phyloP scores from a whole-genome alignment of 2,329 filamentous ascomycete genomes.

The Claviceps monticola region DNA sequence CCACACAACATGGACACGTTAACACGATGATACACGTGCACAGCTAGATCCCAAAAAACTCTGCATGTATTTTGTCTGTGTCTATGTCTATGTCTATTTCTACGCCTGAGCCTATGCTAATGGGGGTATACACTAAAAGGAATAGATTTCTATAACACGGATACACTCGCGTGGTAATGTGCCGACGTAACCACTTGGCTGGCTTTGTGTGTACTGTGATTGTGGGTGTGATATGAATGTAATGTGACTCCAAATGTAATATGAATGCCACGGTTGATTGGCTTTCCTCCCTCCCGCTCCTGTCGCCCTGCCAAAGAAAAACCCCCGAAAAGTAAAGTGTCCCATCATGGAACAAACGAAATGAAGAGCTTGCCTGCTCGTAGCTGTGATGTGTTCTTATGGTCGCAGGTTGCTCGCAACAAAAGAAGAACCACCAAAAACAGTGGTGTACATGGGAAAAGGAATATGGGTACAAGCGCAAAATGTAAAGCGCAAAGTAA shows the following conservation, averaged over 20 bases:
- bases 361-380: not conserved
- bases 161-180: not conserved
- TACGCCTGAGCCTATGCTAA: not conserved
- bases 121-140: slow-evolving; percentile 13
- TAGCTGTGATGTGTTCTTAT: not conserved
- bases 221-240: not conserved
- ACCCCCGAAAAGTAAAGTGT: not conserved
- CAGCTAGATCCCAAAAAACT: too few relatives aligned
- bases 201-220: not conserved
- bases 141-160: slow-evolving; percentile 11
- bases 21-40: too few relatives aligned
- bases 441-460: too few relatives aligned
- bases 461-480: too few relatives aligned
- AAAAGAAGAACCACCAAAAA: too few relatives aligned
- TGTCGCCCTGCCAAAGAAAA: not conserved
- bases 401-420: too few relatives aligned
- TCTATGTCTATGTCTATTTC: not conserved
- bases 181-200: not conserved
- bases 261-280: not conserved
- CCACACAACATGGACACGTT: too few relatives aligned
- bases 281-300: not conserved
- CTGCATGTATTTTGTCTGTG: not conserved
- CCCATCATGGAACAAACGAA: not conserved
- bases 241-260: not conserved
- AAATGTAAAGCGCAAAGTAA: not conserved